Evolutionary conservation across 2,329 filamentous ascomycete species (phyloP).

Genomic region (Colletotrichum falcatum): DNA sequence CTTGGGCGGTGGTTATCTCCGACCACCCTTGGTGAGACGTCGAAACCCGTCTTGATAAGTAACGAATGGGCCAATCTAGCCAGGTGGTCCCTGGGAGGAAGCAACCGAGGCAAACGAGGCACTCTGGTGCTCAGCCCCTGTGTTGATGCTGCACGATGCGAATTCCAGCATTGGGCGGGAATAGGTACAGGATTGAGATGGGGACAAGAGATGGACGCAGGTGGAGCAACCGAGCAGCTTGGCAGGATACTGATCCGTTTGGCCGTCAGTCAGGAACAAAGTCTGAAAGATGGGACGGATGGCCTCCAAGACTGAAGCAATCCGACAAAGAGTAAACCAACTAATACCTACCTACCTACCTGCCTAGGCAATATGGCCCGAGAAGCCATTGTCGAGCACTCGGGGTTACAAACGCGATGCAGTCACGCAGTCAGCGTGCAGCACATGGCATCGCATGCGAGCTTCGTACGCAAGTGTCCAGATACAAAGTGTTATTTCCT

Average conservation of each 20-base stretch:
- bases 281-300: background rate
- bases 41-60: background rate
- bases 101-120: background rate
- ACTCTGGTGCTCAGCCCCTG: conserved; percentile 23
- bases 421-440: background rate
- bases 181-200: conserved; percentile 28
- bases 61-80: conserved; percentile 3
- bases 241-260: conserved; percentile 20
- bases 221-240: conserved; percentile 21
- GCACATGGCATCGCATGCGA: background rate
- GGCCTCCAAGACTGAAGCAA: background rate
- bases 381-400: background rate
- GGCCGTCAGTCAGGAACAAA: conserved; percentile 5
- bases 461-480: no score
- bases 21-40: background rate
- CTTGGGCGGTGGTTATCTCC: conserved; percentile 26
- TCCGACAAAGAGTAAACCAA: background rate
- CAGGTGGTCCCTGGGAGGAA: background rate
- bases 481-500: no score
- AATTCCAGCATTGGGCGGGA: background rate
- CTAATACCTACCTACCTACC: no score
- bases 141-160: conserved; percentile 22
- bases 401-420: background rate
- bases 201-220: conserved; percentile 20
- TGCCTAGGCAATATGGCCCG: no score